Evolutionary conservation across 2,329 filamentous ascomycete species (phyloP), one percentile per base, ranked within the genome.

Genomic region (Akanthomyces dipterigenus): DNA sequence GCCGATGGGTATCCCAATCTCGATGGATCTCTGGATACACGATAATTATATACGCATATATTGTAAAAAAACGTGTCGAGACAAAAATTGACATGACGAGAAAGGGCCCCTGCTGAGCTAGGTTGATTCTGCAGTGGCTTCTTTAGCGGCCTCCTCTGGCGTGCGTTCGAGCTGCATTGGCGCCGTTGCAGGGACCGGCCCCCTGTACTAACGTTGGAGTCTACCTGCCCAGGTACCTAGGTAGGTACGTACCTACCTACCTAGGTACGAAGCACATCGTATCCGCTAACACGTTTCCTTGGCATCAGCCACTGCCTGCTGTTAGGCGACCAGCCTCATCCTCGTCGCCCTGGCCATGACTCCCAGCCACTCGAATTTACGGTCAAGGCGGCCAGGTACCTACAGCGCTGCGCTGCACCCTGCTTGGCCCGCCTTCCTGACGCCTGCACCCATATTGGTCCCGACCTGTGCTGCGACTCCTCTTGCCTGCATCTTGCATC

Each of bases 351-450:
- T 67, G 68, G 48, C n/a, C 11, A 16, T 20, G 36, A 9, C 31
- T 18, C 64, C 69, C 69, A 71, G 69, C 69, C 69, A 69, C 68
- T 68, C 64, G 68, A 70, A 70, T 70, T 70, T 68, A 68, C 68
- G 66, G 69, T 69, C 63, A 38, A 20, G 20, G 55, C 43, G 31
- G 31, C 31, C 31, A 34, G 31, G 31, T 34, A 34, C 31, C 11
- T 28, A 56, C 55, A 45, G 48, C 7, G 11, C 31, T 11, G 8
- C 56, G 58, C 40, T n/a, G 31, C 31, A 31, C 5, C 9, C 31
- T 18, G 38, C 20, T 40, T 43, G 31, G 34, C 26, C 34, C 51
- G 46, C 40, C 24, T 26, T 16, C 28, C 7, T 24, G 9, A 59
- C 45, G n/a, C 50, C 24, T 36, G 36, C 28, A 1, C 18, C 28